Base-by-base conservation (phyloP, 768 basidiomycete species). In the Pulveroboletus frians region DNA sequence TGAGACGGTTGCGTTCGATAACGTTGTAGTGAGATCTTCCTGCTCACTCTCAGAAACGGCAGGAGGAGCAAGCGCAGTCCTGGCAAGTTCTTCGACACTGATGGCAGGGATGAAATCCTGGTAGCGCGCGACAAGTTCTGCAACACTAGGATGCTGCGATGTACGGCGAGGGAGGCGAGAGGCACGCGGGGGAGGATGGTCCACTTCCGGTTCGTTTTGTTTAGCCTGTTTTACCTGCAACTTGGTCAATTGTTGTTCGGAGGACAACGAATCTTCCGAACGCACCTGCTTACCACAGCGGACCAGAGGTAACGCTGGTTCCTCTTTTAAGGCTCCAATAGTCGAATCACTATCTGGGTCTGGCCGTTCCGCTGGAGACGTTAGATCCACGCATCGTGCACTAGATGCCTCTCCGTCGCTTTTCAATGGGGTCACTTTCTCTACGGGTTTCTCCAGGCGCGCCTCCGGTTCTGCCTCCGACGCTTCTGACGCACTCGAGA, bases 331-430 rank as follows among this genome's bases (percentile, higher is more conserved):
- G 3, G 81, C 87, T 18, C 82, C 88, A 43, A 92, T 90, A 1
- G 90, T 92, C 14, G 88, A 90, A 61, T 92, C 90, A 57, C 85
- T 91, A 38, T 90, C 90, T 3, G 77, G 72, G 55, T 86, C 89
- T 13, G 82, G 77, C 55, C 76, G 81, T 51, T 61, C 47, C 36
- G 46, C 43, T 43, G 51, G 52, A 14, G 53, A 37, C 10, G 51
- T 52, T 23, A 54, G 46, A 31, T 52, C 46, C 14, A 49, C 43
- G 8, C 49, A n/a, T 4, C 58, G 53, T 11, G 43, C 40, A 13
- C 43, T 46, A 14, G 48, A 18, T 31, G 39, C 32, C 21, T 63
- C 59, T n/a, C 50, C 54, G 20, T 65, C 59, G 9, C 56, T 53
- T 39, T 54, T 50, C 29, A 43, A 31, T 9, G 46, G 44, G 26